Base-by-base conservation (phyloP, 495 filamentous ascomycete species). In the Podospora conica region DNA sequence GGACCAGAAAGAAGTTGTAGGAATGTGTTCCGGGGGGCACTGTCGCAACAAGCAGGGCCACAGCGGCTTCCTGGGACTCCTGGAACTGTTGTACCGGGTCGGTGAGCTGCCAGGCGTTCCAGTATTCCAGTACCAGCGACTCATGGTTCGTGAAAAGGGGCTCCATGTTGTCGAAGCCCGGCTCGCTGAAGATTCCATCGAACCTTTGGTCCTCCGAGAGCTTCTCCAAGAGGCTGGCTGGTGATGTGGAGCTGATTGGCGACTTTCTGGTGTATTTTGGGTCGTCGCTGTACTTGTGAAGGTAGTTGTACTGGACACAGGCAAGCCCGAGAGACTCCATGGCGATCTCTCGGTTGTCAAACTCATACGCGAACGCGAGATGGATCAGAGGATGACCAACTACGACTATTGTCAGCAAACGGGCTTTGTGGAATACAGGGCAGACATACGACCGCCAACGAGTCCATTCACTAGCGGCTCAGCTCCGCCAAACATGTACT, bases 321-420 rank as follows among this genome's bases (percentile, higher is more conserved):
- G 86, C 77, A 53, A 94, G 80, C 0, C 83, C 85, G 2, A 97
- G 83, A 6, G 91, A 89, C 80, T 97, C 93, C 78, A 94, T 93
- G 58, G 85, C 92, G 20, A 96, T 73, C 70, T 93, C 91, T 29
- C 88, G 86, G 63, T 80, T 93, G 66, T 87, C 82, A 67, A 96
- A 80, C 76, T 97, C 92, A 71, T 88, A 93, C 10, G 91, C 93
- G 72, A 95, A 96, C 53, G 87, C 92, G 1, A 97, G 83, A 68
- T 97, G 93, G 60, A 97, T 95, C 28, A 96, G 78, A 1, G 93
- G 90, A 71, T 96, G 91, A 33, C 87, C 93, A 65, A 96, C 91
- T 96, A 56, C 23, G 31, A 48, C 53, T 10, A 59, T 15, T 33
- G 48, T 67, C n/a, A 71, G 65, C 40, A 62, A 57, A 10, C 54